Evolutionary conservation across 1,284 basidiomycete genomes (phyloP).

Genomic region (Rhodotorula sp.): DNA sequence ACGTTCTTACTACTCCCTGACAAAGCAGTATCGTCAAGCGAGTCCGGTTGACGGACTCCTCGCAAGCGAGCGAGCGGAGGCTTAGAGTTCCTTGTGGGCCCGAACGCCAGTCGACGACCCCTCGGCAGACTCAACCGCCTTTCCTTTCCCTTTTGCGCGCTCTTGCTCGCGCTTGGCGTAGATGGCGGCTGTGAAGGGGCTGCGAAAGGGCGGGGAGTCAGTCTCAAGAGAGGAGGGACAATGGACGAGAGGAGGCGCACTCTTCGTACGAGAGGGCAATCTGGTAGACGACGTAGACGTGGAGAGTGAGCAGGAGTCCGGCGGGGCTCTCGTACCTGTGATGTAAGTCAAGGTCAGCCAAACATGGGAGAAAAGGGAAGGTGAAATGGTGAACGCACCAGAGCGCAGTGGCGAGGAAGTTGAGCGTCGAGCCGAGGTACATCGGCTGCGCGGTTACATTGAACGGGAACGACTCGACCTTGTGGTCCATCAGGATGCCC

Average conservation of each 20-base stretch:
- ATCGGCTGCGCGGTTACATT: conserved; percentile 90
- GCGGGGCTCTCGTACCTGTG: conserved; percentile 75
- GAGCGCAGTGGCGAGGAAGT: conserved; percentile 75
- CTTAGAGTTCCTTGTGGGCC: conserved; percentile 8
- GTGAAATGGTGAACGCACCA: conserved; percentile 59
- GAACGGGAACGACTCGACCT: conserved; percentile 78
- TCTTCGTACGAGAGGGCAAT: conserved; percentile 84
- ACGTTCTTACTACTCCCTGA: not conserved
- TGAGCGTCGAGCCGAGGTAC: conserved; percentile 90
- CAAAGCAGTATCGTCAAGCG: too few relatives aligned
- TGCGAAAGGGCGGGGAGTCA: not conserved
- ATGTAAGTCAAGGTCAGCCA: too few relatives aligned
- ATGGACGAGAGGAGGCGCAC: conserved; percentile 51
- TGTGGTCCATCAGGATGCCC: conserved; percentile 86
- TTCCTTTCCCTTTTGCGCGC: conserved; percentile 9
- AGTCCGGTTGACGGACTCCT: too few relatives aligned
- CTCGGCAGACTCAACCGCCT: not conserved
- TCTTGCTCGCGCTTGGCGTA: conserved; percentile 37
- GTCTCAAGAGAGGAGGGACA: not conserved
- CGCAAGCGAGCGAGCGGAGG: too few relatives aligned
- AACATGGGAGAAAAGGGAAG: not conserved
- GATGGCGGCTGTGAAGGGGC: conserved; percentile 41
- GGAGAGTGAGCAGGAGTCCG: conserved; percentile 69
- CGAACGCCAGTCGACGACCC: conserved; percentile 3
- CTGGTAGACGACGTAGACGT: conserved; percentile 77